Percentiles rank a stretch among this genome's conserved stretches.
phyloP scores from a whole-genome alignment of 2,329 filamentous ascomycete species.

The Alternaria dauci region DNA sequence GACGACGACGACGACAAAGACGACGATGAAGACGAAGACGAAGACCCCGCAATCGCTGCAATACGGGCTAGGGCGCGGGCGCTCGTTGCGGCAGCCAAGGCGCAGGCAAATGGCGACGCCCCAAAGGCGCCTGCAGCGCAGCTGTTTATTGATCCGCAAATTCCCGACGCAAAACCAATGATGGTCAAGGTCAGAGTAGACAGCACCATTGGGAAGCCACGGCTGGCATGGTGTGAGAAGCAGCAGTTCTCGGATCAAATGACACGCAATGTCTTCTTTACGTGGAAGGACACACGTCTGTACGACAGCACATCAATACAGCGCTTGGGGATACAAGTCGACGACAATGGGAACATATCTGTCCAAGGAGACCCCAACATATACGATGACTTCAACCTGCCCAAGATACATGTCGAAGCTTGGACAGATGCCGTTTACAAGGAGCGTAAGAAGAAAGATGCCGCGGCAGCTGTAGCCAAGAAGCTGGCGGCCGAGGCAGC shows the following conservation, averaged over 20 bases:
- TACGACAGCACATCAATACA: slow-evolving; percentile 74
- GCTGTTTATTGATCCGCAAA: slow-evolving; percentile 73
- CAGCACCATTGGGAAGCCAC: slow-evolving; percentile 72
- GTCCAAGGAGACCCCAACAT: slow-evolving; percentile 56
- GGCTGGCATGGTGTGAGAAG: slow-evolving; percentile 72
- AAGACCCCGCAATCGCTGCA: slow-evolving; percentile 32
- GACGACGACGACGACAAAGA: slow-evolving; percentile 35
- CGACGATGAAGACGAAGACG: slow-evolving; percentile 28
- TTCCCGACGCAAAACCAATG: slow-evolving; percentile 68
- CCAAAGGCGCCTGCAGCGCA: slow-evolving; percentile 56
- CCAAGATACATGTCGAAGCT: slow-evolving; percentile 76
- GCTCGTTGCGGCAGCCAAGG: slow-evolving; percentile 30
- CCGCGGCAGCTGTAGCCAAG: slow-evolving; percentile 36
- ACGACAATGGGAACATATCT: slow-evolving; percentile 50
- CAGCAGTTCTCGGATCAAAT: slow-evolving; percentile 64
- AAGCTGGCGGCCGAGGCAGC: slow-evolving; percentile 52
- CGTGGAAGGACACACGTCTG: slow-evolving; percentile 76
- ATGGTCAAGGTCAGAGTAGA: slow-evolving; percentile 72
- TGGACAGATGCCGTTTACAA: slow-evolving; percentile 73
- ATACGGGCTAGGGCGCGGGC: slow-evolving; percentile 38
- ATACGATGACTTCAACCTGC: slow-evolving; percentile 58
- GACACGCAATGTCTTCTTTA: slow-evolving; percentile 72
- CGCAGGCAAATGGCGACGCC: slow-evolving; percentile 16
- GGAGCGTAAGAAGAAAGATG: slow-evolving; percentile 56
- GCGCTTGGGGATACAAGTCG: slow-evolving; percentile 59